Conservation (phyloP, 2,329 filamentous ascomycete species). For the Hymenoscyphus infarciens region DNA sequence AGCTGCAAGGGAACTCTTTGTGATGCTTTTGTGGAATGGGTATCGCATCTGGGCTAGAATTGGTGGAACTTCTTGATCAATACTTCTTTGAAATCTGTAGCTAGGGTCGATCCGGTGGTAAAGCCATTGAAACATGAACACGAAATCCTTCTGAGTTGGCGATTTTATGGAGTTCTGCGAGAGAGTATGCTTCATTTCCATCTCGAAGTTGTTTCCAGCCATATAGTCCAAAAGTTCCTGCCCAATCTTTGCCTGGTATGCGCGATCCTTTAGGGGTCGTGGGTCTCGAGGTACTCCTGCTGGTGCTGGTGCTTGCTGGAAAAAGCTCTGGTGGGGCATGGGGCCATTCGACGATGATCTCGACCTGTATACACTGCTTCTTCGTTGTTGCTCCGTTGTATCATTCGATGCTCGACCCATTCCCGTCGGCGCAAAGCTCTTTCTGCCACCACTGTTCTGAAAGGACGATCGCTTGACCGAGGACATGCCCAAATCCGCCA, state of each 20-base stretch:
- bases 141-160: constrained; percentile 97
- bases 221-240: constrained; percentile 91
- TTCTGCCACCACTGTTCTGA: constrained; percentile 63
- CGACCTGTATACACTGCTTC: constrained; percentile 79
- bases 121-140: constrained; percentile 95
- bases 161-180: constrained; percentile 87
- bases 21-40: constrained; percentile 92
- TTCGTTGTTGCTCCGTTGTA: constrained; percentile 48
- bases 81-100: constrained; percentile 89
- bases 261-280: constrained; percentile 75
- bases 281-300: constrained; percentile 85
- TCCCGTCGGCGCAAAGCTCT: constrained; percentile 49
- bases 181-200: constrained; percentile 95
- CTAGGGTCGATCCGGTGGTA: constrained; percentile 94
- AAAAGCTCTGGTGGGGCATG: constrained; percentile 87
- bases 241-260: constrained; percentile 76
- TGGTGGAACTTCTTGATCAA: constrained; percentile 90
- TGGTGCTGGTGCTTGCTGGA: constrained; percentile 77
- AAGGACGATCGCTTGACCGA: constrained; percentile 81
- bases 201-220: constrained; percentile 89
- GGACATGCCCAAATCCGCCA: constrained; percentile 75
- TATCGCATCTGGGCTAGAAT: constrained; percentile 92
- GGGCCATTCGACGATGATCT: constrained; percentile 66
- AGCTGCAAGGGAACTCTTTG: constrained; percentile 90
- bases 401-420: constrained; percentile 35